A percentile compares a stretch with the other conserved stretches of the same genome.
Conservation (phyloP, 208 protist genomes). For the Acanthamoeba quina region DNA sequence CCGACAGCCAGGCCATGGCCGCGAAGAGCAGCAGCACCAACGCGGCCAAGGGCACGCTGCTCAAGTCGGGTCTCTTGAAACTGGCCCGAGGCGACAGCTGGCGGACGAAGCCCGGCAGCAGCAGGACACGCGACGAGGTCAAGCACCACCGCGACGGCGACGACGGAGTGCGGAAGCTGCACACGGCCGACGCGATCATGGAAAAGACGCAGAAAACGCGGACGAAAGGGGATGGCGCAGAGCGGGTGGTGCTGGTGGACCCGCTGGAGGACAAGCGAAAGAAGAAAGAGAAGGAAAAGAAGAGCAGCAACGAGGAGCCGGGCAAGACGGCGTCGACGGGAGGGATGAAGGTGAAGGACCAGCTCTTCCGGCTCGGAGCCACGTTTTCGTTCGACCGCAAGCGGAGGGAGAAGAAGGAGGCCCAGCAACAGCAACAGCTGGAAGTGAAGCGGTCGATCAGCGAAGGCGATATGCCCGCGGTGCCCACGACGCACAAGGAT, state of each 20-base stretch:
- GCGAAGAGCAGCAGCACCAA: background rate
- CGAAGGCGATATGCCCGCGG: background rate
- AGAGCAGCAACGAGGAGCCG: background rate
- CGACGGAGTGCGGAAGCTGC: background rate
- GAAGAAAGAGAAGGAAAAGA: background rate
- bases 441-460: background rate
- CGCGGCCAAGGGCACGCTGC: background rate
- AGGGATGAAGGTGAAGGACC: constrained; percentile 14
- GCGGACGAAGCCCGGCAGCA: background rate
- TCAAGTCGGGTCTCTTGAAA: constrained; percentile 29
- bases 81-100: background rate
- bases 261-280: background rate
- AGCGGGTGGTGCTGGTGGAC: constrained; percentile 1
- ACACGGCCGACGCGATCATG: background rate
- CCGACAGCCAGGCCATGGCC: background rate
- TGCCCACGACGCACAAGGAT: background rate
- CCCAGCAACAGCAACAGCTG: background rate
- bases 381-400: background rate
- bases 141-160: background rate
- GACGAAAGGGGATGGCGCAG: background rate
- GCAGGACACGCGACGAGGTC: background rate
- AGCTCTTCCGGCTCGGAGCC: background rate
- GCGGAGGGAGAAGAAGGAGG: background rate
- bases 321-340: background rate
- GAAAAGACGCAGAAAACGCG: background rate